These are phyloP conservation scores for Phalaenopsis aphrodite DNA, from an alignment of 106 monocot species.

Conservation along the genomic window DNA sequence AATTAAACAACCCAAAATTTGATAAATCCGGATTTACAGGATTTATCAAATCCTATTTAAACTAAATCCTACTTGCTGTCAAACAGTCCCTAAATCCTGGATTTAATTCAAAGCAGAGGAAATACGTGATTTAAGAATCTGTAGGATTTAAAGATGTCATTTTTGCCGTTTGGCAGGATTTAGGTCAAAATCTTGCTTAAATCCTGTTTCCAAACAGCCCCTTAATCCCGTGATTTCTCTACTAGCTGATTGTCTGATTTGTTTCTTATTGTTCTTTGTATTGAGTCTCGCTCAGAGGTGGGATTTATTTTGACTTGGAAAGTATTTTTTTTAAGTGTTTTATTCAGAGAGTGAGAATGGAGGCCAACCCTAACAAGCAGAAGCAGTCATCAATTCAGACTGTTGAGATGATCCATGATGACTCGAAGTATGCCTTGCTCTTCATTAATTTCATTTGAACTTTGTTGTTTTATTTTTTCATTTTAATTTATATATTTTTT, in stretches of 20 bases:
- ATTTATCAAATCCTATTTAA: no score
- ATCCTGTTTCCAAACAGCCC: no score
- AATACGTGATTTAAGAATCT: no score
- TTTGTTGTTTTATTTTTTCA: not conserved
- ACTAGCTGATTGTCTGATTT: not conserved
- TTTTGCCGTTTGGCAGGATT: no score
- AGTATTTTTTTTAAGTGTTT: not conserved
- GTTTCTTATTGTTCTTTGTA: not conserved
- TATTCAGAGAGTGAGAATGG: not conserved
- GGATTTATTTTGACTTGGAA: not conserved
- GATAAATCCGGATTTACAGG: no score
- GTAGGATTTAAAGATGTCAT: no score
- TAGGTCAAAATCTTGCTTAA: no score
- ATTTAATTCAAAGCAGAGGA: no score
- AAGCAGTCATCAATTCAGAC: not conserved
- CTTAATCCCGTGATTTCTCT: not conserved
- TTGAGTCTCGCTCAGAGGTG: not conserved
- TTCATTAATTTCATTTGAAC: not conserved
- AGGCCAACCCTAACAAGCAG: not conserved
- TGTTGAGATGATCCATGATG: conserved; percentile 2
- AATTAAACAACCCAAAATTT: no score
- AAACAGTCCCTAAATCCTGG: no score
- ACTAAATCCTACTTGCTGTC: no score
- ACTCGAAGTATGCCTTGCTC: conserved; percentile 8
- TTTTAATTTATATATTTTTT: not conserved